Conservation (phyloP, 768 basidiomycete genomes). For the Pleurotus salmoneostramineus region DNA sequence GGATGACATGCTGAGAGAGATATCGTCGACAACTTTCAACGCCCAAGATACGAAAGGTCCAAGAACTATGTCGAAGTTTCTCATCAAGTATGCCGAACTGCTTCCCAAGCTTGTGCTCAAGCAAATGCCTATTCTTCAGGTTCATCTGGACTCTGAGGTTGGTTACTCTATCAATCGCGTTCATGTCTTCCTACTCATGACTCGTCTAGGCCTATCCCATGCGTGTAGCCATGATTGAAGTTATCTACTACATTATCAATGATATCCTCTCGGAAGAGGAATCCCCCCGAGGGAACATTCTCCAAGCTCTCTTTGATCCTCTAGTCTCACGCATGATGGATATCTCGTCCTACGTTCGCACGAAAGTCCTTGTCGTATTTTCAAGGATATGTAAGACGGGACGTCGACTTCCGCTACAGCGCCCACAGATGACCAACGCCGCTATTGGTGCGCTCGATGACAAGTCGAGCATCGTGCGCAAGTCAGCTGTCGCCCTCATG, state of each 20-base stretch:
- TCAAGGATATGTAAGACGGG: slow-evolving; percentile 69
- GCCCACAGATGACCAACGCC: slow-evolving; percentile 69
- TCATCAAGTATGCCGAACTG: slow-evolving; percentile 76
- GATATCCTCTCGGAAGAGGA: slow-evolving; percentile 67
- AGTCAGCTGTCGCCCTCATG: slow-evolving; percentile 74
- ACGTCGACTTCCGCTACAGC: slow-evolving; percentile 77
- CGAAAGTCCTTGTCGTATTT: slow-evolving; percentile 79
- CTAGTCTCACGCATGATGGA: slow-evolving; percentile 89
- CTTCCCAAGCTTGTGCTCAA: slow-evolving; percentile 80
- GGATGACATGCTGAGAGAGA: slow-evolving; percentile 89
- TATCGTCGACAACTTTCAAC: slow-evolving; percentile 72
- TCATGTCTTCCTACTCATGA: neutral
- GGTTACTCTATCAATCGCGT: slow-evolving; percentile 9
- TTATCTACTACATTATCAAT: slow-evolving; percentile 79
- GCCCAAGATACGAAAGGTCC: slow-evolving; percentile 87
- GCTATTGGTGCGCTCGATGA: slow-evolving; percentile 83
- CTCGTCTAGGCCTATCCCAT: slow-evolving; percentile 82
- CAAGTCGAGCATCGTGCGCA: slow-evolving; percentile 86
- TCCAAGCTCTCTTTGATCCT: slow-evolving; percentile 78
- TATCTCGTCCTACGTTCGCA: slow-evolving; percentile 84
- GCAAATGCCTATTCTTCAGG: slow-evolving; percentile 80
- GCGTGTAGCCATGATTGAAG: slow-evolving; percentile 91
- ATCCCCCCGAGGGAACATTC: slow-evolving; percentile 40
- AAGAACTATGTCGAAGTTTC: slow-evolving; percentile 78
- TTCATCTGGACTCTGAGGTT: slow-evolving; percentile 92